Percentiles rank a stretch among this genome's conserved stretches.
phyloP scores from a whole-genome alignment of 169 alveolate species.

The Babesia caballi region DNA sequence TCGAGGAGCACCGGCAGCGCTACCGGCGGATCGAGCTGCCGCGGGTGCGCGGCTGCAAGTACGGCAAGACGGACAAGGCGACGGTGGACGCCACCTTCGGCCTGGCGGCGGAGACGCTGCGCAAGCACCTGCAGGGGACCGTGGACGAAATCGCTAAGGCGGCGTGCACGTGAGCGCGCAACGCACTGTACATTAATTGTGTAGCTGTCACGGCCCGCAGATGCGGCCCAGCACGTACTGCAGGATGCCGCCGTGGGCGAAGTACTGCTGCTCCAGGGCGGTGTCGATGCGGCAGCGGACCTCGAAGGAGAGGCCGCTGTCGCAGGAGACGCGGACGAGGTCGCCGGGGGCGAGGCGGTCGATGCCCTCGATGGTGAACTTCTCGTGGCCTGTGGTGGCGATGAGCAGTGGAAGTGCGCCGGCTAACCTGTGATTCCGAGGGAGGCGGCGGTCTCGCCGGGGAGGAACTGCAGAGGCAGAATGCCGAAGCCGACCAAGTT shows the following conservation, averaged over 20 bases:
- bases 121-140: background rate
- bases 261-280: slow-evolving; percentile 75
- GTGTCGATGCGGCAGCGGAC: slow-evolving; percentile 72
- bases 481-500: slow-evolving; percentile 96
- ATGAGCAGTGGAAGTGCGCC: background rate
- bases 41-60: slow-evolving; percentile 33
- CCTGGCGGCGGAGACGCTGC: slow-evolving; percentile 12
- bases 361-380: slow-evolving; percentile 36
- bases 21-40: slow-evolving; percentile 58
- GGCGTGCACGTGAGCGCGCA: background rate
- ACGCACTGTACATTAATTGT: background rate
- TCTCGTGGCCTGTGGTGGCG: slow-evolving; percentile 43
- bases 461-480: slow-evolving; percentile 88
- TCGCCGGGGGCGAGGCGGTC: slow-evolving; percentile 47
- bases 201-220: slow-evolving; percentile 17
- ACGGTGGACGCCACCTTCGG: slow-evolving; percentile 46
- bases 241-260: slow-evolving; percentile 78
- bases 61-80: slow-evolving; percentile 49
- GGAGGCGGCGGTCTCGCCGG: slow-evolving; percentile 86
- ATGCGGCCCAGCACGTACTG: slow-evolving; percentile 76
- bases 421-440: slow-evolving; percentile 87
- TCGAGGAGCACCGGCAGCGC: slow-evolving; percentile 45
- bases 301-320: slow-evolving; percentile 58
- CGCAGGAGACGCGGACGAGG: slow-evolving; percentile 39
- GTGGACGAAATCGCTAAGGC: slow-evolving; percentile 20